Base-by-base conservation (phyloP, 306 rosid genomes). In the Lupinus albus region DNA sequence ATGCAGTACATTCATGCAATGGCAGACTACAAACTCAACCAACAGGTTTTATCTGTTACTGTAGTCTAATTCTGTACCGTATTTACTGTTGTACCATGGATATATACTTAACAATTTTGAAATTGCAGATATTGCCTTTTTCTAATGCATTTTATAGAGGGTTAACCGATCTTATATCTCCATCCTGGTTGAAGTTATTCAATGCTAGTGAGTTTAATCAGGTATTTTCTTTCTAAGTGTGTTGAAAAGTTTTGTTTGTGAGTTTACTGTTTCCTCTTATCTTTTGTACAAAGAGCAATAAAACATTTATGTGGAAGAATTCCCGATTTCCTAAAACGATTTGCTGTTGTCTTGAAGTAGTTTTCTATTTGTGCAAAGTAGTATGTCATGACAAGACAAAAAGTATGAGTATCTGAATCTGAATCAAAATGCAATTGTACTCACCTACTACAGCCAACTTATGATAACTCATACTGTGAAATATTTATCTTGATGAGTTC, bases 1-100 rank as follows among this genome's bases (percentile, higher is more conserved):
- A 86, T 93, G 97, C 98, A 93, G 79, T 93, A 93, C 80, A 86
- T 93, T 61, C 95, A 93, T 78, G 98, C 93, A 38, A 89, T 93
- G 72, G 98, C 98, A 47, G 89, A 93, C 81, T 93, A 89, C 85
- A 93, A 93, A 84, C 93, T 93, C 68, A 93, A 93, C 75, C 87
- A 88, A 38, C 98, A 93, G 97, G 98, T 89, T 75, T 72, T 70
- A 18, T 78, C 59, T 28, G 49, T 68, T 44, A 32, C 75, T 69
- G 52, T 46, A 60, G 64, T 77, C 60, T 58, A 42, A 30, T 55
- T 63, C 33, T 42, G 33, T 65, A 38, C 67, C 18, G 47, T 45
- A 64, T 18, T 46, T 11, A 35, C 38, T 51, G 53, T 49, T 53
- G 28, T 46, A 67, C 53, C 71, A 38, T 42, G 66, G 59, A 35